phyloP scores from a whole-genome alignment of 192 early-diverging fungal species.

The Podila minutissima region DNA sequence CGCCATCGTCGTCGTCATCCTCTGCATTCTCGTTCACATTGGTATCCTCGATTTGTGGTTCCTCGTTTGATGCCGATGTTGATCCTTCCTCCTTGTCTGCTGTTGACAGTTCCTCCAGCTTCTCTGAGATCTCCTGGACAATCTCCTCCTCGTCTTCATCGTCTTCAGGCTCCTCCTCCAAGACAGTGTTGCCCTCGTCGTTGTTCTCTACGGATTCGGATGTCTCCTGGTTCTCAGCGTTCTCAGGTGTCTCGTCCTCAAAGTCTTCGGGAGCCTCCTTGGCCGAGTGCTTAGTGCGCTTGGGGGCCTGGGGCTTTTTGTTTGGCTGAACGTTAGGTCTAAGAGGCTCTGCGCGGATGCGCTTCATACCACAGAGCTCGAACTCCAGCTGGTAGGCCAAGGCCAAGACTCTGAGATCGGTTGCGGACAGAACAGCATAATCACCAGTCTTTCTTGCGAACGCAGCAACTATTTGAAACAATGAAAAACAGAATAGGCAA shows the following conservation, averaged over 20 bases:
- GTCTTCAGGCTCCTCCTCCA: constrained; percentile 35
- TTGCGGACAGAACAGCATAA: constrained; percentile 77
- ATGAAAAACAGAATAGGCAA: neutral
- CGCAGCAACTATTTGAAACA: constrained; percentile 65
- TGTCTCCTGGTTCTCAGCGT: neutral
- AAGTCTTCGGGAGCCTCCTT: constrained; percentile 39
- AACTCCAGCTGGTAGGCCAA: constrained; percentile 89
- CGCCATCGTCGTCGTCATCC: constrained; percentile 72
- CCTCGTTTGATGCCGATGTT: constrained; percentile 10
- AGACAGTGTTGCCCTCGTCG: constrained; percentile 34
- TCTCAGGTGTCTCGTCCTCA: constrained; percentile 23
- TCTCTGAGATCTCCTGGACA: constrained; percentile 30
- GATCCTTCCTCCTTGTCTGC: constrained; percentile 4
- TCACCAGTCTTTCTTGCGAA: constrained; percentile 96
- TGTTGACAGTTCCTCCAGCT: constrained; percentile 38
- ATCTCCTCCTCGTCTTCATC: constrained; percentile 23
- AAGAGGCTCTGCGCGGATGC: constrained; percentile 79
- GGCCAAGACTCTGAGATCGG: constrained; percentile 92
- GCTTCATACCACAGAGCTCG: constrained; percentile 74
- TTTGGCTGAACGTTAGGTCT: constrained; percentile 35
- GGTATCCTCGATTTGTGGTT: neutral
- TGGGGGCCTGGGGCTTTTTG: constrained; percentile 7
- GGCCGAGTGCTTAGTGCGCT: constrained; percentile 40
- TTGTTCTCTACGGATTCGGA: neutral
- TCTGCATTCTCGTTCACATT: constrained; percentile 4